phyloP scores from a whole-genome alignment of 371 early-diverging fungal species.

The Syncephalastrum monosporum region DNA sequence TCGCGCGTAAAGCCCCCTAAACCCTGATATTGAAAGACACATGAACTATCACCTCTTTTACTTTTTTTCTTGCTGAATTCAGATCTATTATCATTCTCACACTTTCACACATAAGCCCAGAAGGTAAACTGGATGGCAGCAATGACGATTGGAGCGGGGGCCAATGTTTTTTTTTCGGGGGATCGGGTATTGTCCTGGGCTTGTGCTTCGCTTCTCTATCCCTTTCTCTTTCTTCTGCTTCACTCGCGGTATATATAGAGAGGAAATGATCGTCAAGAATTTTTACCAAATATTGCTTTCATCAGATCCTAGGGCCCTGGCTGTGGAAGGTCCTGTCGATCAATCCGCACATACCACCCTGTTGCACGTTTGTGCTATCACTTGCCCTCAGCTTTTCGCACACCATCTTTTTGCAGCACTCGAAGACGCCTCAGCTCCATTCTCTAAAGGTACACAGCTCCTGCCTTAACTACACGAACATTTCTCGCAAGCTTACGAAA shows the following conservation, averaged over 20 bases:
- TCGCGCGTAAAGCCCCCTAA: conserved; percentile 1
- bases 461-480: too few relatives aligned
- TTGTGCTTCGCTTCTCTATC: conserved; percentile 8
- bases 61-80: not conserved
- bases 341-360: conserved; percentile 3
- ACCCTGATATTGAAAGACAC: conserved; percentile 4
- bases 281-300: conserved; percentile 9
- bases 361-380: too few relatives aligned
- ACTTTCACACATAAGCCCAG: conserved; percentile 1
- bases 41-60: not conserved
- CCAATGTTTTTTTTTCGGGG: not conserved
- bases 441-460: too few relatives aligned
- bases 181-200: not conserved
- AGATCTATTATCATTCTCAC: conserved; percentile 2
- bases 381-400: too few relatives aligned
- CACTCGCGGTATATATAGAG: conserved; percentile 10
- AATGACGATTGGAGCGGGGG: not conserved
- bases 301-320: not conserved
- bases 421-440: too few relatives aligned
- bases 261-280: conserved; percentile 15
- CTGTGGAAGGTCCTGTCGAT: conserved; percentile 8
- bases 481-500: too few relatives aligned
- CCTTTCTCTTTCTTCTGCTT: conserved; percentile 5
- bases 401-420: too few relatives aligned
- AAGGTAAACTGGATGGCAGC: not conserved